Conservation (phyloP, 495 filamentous ascomycete species). For the Penicillium coprophilum region DNA sequence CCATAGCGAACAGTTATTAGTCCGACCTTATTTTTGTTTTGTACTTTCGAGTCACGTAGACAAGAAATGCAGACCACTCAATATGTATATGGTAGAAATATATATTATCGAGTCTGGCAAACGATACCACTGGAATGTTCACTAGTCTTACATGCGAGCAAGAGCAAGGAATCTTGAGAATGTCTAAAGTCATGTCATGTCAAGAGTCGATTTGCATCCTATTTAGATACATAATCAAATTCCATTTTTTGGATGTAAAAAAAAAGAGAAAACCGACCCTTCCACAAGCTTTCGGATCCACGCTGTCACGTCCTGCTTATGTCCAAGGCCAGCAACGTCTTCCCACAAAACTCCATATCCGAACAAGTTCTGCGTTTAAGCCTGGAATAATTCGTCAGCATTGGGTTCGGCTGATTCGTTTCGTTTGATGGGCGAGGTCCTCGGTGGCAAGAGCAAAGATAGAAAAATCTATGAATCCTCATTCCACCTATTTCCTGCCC, state of each 20-base stretch:
- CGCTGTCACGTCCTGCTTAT: conserved; percentile 34
- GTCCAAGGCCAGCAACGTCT: conserved; percentile 35
- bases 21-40: background rate
- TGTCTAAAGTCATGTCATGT: conserved; percentile 39
- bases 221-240: conserved; percentile 47
- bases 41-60: background rate
- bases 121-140: background rate
- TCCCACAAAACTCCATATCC: conserved; percentile 47
- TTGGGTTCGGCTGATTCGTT: background rate
- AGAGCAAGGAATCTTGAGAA: conserved; percentile 11
- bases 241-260: conserved; percentile 41
- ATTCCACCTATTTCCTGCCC: background rate
- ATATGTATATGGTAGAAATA: background rate
- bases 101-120: background rate
- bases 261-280: conserved; percentile 44
- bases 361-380: conserved; percentile 44
- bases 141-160: background rate
- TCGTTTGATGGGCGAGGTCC: background rate
- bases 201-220: conserved; percentile 49
- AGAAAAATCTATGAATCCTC: background rate
- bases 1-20: background rate
- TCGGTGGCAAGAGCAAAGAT: conserved; percentile 1
- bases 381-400: conserved; percentile 26
- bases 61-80: background rate
- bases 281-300: conserved; percentile 39